Evolutionary conservation across 2,329 filamentous ascomycete species (phyloP).

Genomic region (Leptographium wingfieldii): DNA sequence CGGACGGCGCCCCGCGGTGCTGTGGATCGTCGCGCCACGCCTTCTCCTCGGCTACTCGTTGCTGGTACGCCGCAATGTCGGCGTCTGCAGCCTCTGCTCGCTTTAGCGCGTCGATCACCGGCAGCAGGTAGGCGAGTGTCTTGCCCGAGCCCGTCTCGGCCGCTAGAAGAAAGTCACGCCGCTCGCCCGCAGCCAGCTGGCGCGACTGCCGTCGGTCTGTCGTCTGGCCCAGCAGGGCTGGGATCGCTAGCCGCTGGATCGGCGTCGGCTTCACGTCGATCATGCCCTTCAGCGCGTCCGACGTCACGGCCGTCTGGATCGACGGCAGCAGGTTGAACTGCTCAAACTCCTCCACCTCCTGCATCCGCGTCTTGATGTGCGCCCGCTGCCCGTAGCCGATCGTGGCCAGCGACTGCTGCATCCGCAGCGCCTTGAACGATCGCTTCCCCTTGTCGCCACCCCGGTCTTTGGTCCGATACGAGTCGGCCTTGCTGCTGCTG

Average conservation of each 20-base stretch:
- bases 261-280: slow-evolving; percentile 71
- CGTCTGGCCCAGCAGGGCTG: slow-evolving; percentile 55
- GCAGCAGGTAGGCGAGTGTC: slow-evolving; percentile 83
- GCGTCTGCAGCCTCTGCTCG: slow-evolving; percentile 51
- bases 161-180: slow-evolving; percentile 61
- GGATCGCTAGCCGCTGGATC: slow-evolving; percentile 80
- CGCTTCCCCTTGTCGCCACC: slow-evolving; percentile 4
- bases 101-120: slow-evolving; percentile 76
- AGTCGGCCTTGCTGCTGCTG: background rate
- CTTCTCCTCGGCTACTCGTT: slow-evolving; percentile 41
- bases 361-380: slow-evolving; percentile 41
- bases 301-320: slow-evolving; percentile 57
- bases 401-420: slow-evolving; percentile 69
- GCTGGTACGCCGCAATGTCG: slow-evolving; percentile 43
- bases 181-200: background rate
- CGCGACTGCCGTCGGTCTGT: slow-evolving; percentile 13
- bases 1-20: slow-evolving; percentile 30
- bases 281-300: slow-evolving; percentile 64
- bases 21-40: slow-evolving; percentile 39
- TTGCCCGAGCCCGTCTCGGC: slow-evolving; percentile 97
- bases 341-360: slow-evolving; percentile 64
- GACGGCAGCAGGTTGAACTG: slow-evolving; percentile 63
- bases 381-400: slow-evolving; percentile 60
- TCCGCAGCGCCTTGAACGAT: slow-evolving; percentile 73
- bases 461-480: background rate